Base-by-base conservation (phyloP, 2,329 filamentous ascomycete genomes). In the Verticillium zaregamsianum region DNA sequence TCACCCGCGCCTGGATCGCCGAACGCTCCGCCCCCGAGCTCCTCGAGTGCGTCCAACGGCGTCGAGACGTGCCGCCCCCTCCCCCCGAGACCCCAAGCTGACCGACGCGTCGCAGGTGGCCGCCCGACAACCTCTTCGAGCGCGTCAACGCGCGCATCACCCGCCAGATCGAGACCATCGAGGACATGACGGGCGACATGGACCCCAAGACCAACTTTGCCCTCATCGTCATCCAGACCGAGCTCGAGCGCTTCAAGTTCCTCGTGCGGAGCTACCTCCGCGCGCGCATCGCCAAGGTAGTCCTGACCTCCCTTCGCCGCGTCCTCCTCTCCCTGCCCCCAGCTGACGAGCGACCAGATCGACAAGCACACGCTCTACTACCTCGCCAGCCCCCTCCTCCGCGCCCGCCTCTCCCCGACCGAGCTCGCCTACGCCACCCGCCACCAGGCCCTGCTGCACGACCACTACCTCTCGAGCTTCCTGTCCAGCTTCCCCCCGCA, bases 151-250 rank as follows among this genome's bases (percentile, higher is more conserved):
- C 86, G 63, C 84, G 88, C 63, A 86, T 92, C 66, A 86, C 87
- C 68, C 76, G 78, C 56, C 89, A 91, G 79, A 90, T 91, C 70
- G 84, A 88, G 74, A 84, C 82, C 67, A 86, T 92, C 65, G 89
- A 91, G 77, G 85, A 89, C 63, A 85, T 93, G 82, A 94, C 90
- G 14, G 90, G 90, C 65, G 88, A 91, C 71, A 90, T 93, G 86
- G 93, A 96, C 70, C 90, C 93, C 56, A 93, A 91, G 75, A 89
- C 91, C 66, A 98, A 97, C 74, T 97, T 99, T 74, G 87, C 88
- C 64, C 88, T 98, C 71, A 97, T 97, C 57, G 90, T 99, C 65
- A 88, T 97, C 60, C 95, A 99, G 80, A 98, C 96, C 7, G 95
- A 99, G 78, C 85, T 99, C 60, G 93, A 97, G 74, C 84, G 95